Conservation (phyloP, 2,329 filamentous ascomycete genomes). For the Botrytis fabae region DNA sequence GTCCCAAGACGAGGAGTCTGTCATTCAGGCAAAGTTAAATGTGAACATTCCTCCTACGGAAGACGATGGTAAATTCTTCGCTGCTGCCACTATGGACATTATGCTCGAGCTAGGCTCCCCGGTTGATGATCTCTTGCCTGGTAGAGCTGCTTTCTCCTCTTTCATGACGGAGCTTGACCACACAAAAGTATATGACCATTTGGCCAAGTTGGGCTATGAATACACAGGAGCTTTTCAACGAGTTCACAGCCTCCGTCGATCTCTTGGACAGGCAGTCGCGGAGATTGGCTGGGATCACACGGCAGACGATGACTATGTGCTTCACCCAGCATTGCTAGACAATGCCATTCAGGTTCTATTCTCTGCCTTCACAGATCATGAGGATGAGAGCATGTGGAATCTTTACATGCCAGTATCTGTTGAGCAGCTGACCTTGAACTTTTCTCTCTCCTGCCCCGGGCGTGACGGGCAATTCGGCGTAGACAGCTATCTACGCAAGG, state of each 20-base stretch:
- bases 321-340: not conserved
- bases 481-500: not conserved
- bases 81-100: not conserved
- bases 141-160: not conserved
- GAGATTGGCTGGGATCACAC: not conserved
- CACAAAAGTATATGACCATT: not conserved
- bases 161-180: not conserved
- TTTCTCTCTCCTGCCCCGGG: not conserved
- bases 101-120: not conserved
- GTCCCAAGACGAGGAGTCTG: not conserved
- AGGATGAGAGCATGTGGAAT: not conserved
- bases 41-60: not conserved
- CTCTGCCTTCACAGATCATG: not conserved
- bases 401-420: not conserved
- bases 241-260: not conserved
- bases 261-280: not conserved
- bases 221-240: not conserved
- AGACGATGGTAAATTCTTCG: not conserved
- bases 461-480: not conserved
- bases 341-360: not conserved
- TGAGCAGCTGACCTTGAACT: not conserved
- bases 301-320: not conserved
- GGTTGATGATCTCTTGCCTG: not conserved
- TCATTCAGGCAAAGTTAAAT: not conserved
- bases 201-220: not conserved